Conservation (phyloP, 1,139 yeast genomes). For the Suhomyces bribrorum region DNA sequence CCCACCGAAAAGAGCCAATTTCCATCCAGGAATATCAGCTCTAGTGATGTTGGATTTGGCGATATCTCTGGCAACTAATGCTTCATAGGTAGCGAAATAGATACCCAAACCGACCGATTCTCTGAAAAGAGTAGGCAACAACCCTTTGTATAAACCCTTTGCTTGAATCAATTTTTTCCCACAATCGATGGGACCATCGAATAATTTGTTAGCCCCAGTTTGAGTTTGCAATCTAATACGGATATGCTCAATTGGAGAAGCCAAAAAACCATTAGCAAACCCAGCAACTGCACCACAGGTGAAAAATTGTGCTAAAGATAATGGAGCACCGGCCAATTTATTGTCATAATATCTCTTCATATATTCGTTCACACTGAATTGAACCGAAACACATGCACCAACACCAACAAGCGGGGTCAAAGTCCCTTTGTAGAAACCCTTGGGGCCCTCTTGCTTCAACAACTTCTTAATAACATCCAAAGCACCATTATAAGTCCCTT, state of each 20-base stretch:
- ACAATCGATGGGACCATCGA: conserved; percentile 81
- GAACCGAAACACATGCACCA: conserved; percentile 89
- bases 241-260: conserved; percentile 90
- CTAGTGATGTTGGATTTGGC: conserved; percentile 43
- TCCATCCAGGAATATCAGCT: conserved; percentile 79
- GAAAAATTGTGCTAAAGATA: conserved; percentile 62
- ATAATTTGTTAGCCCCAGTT: conserved; percentile 48
- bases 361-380: conserved; percentile 82
- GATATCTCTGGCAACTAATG: conserved; percentile 68
- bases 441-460: conserved; percentile 70
- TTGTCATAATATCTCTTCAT: conserved; percentile 76
- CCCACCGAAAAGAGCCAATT: conserved; percentile 80
- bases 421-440: conserved; percentile 89
- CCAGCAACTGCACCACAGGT: conserved; percentile 87
- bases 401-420: conserved; percentile 81
- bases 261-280: conserved; percentile 80
- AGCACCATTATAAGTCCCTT: conserved; percentile 74
- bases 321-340: conserved; percentile 40
- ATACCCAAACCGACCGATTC: conserved; percentile 88
- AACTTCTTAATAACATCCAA: conserved; percentile 73
- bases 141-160: conserved; percentile 72
- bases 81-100: conserved; percentile 87
- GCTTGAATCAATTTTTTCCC: conserved; percentile 55
- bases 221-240: conserved; percentile 91
- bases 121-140: conserved; percentile 76